phyloP scores from a whole-genome alignment of 2,329 filamentous ascomycete species.

The Hymenoscyphus fraxineus region DNA sequence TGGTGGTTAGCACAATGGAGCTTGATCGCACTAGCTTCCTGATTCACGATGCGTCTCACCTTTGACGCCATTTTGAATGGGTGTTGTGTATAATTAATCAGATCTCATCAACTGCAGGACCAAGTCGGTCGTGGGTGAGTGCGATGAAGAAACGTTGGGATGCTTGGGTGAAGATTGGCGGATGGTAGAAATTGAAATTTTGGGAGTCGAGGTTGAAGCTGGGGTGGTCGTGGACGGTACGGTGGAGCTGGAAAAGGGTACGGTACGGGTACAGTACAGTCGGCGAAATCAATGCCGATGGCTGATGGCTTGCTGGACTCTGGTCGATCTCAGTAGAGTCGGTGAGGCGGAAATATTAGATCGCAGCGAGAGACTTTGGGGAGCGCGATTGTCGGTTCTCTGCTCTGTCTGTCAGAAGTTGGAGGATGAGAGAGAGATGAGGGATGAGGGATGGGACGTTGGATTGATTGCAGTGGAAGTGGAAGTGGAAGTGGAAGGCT shows the following conservation, averaged over 20 bases:
- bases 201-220: neutral
- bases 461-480: neutral
- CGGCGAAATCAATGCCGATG: slow-evolving; percentile 1
- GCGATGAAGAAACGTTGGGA: slow-evolving; percentile 16
- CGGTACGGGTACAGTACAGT: too few species aligned
- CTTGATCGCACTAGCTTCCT: neutral
- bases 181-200: slow-evolving; percentile 3
- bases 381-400: neutral
- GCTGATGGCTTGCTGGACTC: neutral
- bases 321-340: neutral
- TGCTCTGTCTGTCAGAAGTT: neutral
- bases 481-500: neutral
- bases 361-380: neutral
- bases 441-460: neutral
- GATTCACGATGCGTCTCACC: slow-evolving; percentile 25
- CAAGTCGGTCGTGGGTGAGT: slow-evolving; percentile 16
- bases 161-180: slow-evolving; percentile 4
- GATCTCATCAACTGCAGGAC: slow-evolving; percentile 21
- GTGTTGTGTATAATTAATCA: slow-evolving; percentile 15
- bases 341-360: neutral
- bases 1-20: slow-evolving; percentile 20
- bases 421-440: neutral
- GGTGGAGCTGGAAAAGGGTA: neutral
- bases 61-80: slow-evolving; percentile 37
- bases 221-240: neutral